phyloP scores from a whole-genome alignment of 1,139 yeast genomes.

The Taphrina confusa region DNA sequence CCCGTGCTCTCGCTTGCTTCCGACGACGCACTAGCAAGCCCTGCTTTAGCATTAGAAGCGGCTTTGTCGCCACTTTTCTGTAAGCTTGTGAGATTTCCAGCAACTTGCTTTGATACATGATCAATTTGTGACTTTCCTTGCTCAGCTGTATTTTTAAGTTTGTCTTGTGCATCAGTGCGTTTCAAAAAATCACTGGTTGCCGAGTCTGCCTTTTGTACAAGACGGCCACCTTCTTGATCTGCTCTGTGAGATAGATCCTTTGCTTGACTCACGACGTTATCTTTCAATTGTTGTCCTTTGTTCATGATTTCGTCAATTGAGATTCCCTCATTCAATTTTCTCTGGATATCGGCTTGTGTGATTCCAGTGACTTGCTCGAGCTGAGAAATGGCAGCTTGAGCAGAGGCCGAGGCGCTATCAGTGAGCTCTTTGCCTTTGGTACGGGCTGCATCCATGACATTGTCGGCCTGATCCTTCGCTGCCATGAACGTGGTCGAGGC shows the following conservation, averaged over 20 bases:
- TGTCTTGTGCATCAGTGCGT: constrained; percentile 1
- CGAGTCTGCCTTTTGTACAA: constrained; percentile 1
- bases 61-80: background rate
- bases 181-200: constrained; percentile 7
- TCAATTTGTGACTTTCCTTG: constrained; percentile 1
- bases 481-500: background rate
- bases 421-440: constrained; percentile 1
- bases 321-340: constrained; percentile 16
- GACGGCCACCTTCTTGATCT: constrained; percentile 15
- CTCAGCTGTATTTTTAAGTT: constrained; percentile 7
- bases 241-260: constrained; percentile 11
- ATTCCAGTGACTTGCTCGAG: constrained; percentile 25
- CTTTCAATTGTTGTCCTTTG: constrained; percentile 1
- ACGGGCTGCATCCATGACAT: constrained; percentile 5
- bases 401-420: constrained; percentile 1
- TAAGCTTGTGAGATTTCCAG: background rate
- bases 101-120: background rate
- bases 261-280: background rate
- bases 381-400: constrained; percentile 20
- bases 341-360: constrained; percentile 9
- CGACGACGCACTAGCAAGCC: background rate
- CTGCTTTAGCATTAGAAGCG: background rate
- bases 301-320: constrained; percentile 20
- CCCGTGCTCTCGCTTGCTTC: background rate
- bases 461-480: constrained; percentile 3